Evolutionary conservation across 225 moss, liverwort and hornwort genomes (phyloP), one percentile per base, ranked within the genome.

Genomic region (Rhytidiadelphus loreus): DNA sequence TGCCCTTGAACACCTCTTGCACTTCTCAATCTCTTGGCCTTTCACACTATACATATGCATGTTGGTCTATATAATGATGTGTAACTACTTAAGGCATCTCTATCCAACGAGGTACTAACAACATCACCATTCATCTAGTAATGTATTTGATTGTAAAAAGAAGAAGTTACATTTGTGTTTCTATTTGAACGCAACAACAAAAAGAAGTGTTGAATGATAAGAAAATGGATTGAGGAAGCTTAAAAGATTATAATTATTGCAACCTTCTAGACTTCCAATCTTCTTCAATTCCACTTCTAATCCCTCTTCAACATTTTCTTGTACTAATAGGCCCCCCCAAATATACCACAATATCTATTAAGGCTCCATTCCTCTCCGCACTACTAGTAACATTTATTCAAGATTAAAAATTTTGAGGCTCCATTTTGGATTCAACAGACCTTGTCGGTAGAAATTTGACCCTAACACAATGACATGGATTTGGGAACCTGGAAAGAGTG

Each of bases 381-480:
- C 37, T 33, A 77, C 5, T 25, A 71, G 5, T 35, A 5, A 23
- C 0, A 0, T 6, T 53, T 37, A 24, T 9, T 52, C 3, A 35
- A 35, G 14, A 23, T 35, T 77, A 3, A 77, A 53, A 77, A 23
- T 23, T 53, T 24, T 6, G 8, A 2, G 2, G 5, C 6, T 77
- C 0, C 0, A 1, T 5, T 53, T 53, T 4, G 9, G 15, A 6
- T 9, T n/a, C n/a, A n/a, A n/a, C n/a, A n/a, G n/a, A n/a, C n/a
- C n/a, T 77, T 55, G 6, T 6, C 0, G 2, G 6, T 1, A 46
- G 0, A 77, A 33, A 77, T 23, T 53, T 8, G 24, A 22, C 4
- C 1, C 1, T 35, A 13, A 53, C 0, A 23, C 2, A 2, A 2
- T 55, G 3, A 24, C 15, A 23, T 0, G 0, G 0, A 15, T 55